Evolutionary conservation across 2,329 filamentous ascomycete species (phyloP), one percentile per base, ranked within the genome.

Genomic region (Fusarium sp.): DNA sequence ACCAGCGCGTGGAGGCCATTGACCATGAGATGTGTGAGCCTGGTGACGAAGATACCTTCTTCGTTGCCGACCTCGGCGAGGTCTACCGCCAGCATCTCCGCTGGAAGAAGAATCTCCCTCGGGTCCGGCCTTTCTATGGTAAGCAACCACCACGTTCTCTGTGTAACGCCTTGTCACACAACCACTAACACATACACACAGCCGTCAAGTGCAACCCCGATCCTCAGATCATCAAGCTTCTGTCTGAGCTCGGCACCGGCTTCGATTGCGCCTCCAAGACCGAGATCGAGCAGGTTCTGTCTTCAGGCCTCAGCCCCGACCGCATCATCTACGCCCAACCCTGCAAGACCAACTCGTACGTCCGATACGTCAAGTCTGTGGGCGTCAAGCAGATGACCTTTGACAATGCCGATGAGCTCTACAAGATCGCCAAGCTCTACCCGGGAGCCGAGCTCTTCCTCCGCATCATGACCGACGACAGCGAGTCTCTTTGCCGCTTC

Each of bases 201-300:
- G 95, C 95, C 74, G 95, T 99, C 86, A 99, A 99, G 85, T 99
- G 96, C 85, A 99, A 99, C 87, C 94, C 95, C 28, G 95, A 99
- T 82, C 89, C 91, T 50, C 90, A 93, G 82, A 91, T 99, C 69
- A 87, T 99, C 72, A 91, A 91, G 78, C 92, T 99, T 72, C 90
- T 99, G 77, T 90, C 93, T 68, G 90, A 89, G 73, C 88, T 99
- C 71, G 96, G 95, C 77, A 94, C 93, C 71, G 96, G 96, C 76
- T 99, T 99, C 80, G 96, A 99, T 83, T 99, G 96, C 82, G 96
- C 96, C 69, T 98, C 95, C 82, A 98, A 98, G 88, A 87, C 91
- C 72, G 96, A 99, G 84, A 98, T 99, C 75, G 94, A 99, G 80
- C 90, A 94, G 80, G 92, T 98, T 67, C 86, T 98, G 56, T 86